phyloP scores from a whole-genome alignment of 2,329 filamentous ascomycete species.

The Trichocomaceae sp. region DNA sequence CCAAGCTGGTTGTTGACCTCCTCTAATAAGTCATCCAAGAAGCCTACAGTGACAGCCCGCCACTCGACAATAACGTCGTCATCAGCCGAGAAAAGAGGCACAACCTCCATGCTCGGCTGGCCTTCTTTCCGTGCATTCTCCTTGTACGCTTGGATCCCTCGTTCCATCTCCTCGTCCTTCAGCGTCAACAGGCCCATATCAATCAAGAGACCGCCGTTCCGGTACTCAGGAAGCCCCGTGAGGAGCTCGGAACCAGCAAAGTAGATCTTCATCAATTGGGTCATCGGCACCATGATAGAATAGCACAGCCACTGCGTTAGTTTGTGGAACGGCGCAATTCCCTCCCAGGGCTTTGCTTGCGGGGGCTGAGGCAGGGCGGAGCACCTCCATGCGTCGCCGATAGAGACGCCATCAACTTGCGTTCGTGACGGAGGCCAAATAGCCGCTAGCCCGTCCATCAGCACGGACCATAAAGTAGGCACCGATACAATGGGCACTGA shows the following conservation, averaged over 20 bases:
- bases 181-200: slow-evolving; percentile 74
- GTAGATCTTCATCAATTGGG: slow-evolving; percentile 68
- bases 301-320: slow-evolving; percentile 84
- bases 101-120: slow-evolving; percentile 64
- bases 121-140: slow-evolving; percentile 67
- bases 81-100: slow-evolving; percentile 64
- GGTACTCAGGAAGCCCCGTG: slow-evolving; percentile 84
- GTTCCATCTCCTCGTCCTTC: slow-evolving; percentile 61
- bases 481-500: slow-evolving; percentile 81
- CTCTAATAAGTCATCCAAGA: slow-evolving; percentile 62
- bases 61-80: slow-evolving; percentile 77
- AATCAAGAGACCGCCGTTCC: slow-evolving; percentile 83
- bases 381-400: slow-evolving; percentile 94
- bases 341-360: slow-evolving; percentile 65
- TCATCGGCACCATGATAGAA: slow-evolving; percentile 88
- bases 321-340: slow-evolving; percentile 87
- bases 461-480: slow-evolving; percentile 80
- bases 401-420: slow-evolving; percentile 73
- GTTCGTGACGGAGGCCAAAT: slow-evolving; percentile 90
- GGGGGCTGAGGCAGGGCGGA: slow-evolving; percentile 66
- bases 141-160: slow-evolving; percentile 63
- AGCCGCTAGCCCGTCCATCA: slow-evolving; percentile 76
- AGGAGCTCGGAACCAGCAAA: slow-evolving; percentile 75
- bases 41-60: slow-evolving; percentile 67
- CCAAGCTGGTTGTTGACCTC: slow-evolving; percentile 64